Conservation (phyloP, 768 basidiomycete species). For the Trametes sanguinea region DNA sequence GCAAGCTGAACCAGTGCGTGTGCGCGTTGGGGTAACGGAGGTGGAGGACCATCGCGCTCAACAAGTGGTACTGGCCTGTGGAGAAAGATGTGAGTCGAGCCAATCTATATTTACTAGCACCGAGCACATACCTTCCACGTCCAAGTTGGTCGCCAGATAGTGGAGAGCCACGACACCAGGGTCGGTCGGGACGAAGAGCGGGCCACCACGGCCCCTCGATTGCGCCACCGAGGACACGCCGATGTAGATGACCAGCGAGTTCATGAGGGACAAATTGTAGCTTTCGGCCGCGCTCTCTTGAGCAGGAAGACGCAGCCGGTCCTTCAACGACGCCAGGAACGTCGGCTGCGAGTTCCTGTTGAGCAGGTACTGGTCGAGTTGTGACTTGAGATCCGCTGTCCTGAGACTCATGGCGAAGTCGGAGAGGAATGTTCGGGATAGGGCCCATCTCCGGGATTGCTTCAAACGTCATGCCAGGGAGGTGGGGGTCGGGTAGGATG, state of each 20-base stretch:
- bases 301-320: constrained; percentile 60
- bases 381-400: constrained; percentile 72
- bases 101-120: neutral
- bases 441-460: constrained; percentile 87
- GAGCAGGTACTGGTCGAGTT: constrained; percentile 85
- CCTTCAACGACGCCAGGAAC: constrained; percentile 77
- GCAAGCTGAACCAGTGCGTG: constrained; percentile 96
- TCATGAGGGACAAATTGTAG: constrained; percentile 90
- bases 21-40: constrained; percentile 98
- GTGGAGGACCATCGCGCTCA: constrained; percentile 92
- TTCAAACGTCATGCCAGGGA: constrained; percentile 73
- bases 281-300: constrained; percentile 52
- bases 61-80: constrained; percentile 90
- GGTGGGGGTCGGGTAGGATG: constrained; percentile 83
- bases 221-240: constrained; percentile 92
- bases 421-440: constrained; percentile 84
- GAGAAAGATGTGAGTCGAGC: constrained; percentile 2
- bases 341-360: constrained; percentile 65
- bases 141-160: constrained; percentile 80
- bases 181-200: constrained; percentile 78
- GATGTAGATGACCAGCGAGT: constrained; percentile 93
- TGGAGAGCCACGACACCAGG: constrained; percentile 84
- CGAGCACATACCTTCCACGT: constrained; percentile 76
- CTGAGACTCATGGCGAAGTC: constrained; percentile 88
- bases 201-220: constrained; percentile 79